These are phyloP conservation scores for Starmerella cellae DNA, from an alignment of 805 yeast genomes.

Conservation along the genomic window DNA sequence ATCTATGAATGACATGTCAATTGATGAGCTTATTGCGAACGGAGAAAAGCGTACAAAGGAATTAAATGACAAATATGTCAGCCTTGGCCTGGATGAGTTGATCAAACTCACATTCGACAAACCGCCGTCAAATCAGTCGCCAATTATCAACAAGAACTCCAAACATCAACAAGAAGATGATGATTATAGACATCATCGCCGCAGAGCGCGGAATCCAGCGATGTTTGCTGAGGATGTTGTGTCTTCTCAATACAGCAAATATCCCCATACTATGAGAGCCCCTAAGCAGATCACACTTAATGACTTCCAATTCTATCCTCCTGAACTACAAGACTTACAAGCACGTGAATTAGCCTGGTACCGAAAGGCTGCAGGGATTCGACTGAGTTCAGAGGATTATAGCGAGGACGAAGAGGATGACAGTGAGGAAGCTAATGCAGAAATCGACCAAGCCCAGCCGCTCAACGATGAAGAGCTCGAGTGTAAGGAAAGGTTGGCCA, in stretches of 20 bases:
- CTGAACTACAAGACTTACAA: slow-evolving; percentile 54
- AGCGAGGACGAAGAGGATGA: slow-evolving; percentile 32
- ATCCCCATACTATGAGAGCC: slow-evolving; percentile 32
- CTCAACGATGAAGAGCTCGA: slow-evolving; percentile 68
- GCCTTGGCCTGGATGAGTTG: slow-evolving; percentile 79
- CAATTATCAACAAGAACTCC: slow-evolving; percentile 7
- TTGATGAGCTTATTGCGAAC: slow-evolving; percentile 63
- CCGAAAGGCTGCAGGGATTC: slow-evolving; percentile 52
- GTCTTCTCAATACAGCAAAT: background rate
- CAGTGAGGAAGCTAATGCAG: slow-evolving; percentile 36
- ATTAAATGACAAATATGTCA: slow-evolving; percentile 67
- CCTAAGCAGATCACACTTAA: slow-evolving; percentile 70
- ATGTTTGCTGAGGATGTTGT: slow-evolving; percentile 60
- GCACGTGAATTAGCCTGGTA: slow-evolving; percentile 71
- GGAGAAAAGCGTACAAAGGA: slow-evolving; percentile 75
- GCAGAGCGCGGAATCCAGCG: slow-evolving; percentile 33
- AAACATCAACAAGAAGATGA: slow-evolving; percentile 17
- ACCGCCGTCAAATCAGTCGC: slow-evolving; percentile 16
- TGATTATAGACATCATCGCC: slow-evolving; percentile 31
- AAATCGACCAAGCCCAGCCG: slow-evolving; percentile 59
- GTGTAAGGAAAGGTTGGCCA: slow-evolving; percentile 42
- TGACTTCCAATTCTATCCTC: slow-evolving; percentile 81
- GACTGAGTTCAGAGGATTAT: slow-evolving; percentile 38
- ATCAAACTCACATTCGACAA: slow-evolving; percentile 79
- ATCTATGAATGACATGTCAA: slow-evolving; percentile 34